Evolutionary conservation across 2,329 filamentous ascomycete genomes (phyloP).

Genomic region (Colletotrichum sp.): DNA sequence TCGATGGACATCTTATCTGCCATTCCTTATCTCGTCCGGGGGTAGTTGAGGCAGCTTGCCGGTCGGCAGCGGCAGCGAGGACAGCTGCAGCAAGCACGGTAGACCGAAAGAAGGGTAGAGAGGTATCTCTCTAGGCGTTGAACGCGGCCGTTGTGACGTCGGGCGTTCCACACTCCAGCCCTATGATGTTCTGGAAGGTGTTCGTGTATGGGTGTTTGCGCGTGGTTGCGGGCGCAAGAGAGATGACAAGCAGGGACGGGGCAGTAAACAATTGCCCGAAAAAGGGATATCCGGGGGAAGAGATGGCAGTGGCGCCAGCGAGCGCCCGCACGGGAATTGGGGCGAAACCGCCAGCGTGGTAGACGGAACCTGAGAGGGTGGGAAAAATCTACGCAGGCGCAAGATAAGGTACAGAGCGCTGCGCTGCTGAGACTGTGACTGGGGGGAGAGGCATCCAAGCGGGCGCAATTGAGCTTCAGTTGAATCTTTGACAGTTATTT

Average conservation of each 20-base stretch:
- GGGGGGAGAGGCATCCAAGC: conserved; percentile 22
- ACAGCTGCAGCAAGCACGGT: conserved; percentile 1
- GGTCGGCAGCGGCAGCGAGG: conserved; percentile 42
- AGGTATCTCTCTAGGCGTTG: conserved; percentile 23
- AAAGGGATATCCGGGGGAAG: conserved; percentile 21
- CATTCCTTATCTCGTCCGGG: conserved; percentile 52
- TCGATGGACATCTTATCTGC: conserved; percentile 73
- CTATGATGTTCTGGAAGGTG: conserved; percentile 26
- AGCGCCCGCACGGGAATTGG: conserved; percentile 24
- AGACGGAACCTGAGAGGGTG: conserved; percentile 43
- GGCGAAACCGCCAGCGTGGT: conserved; percentile 22
- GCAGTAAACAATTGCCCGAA: conserved; percentile 26
- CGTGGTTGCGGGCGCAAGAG: conserved; percentile 39
- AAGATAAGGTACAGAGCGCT: conserved; percentile 24
- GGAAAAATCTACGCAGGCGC: conserved; percentile 25
- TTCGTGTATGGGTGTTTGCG: conserved; percentile 39
- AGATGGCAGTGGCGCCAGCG: conserved; percentile 31
- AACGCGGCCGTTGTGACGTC: conserved; percentile 39
- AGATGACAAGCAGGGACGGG: conserved; percentile 29
- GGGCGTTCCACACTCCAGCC: conserved; percentile 27
- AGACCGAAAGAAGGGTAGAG: conserved; percentile 1
- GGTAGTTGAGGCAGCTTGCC: conserved; percentile 30
- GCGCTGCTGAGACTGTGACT: conserved; percentile 23
- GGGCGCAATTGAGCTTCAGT: conserved; percentile 24
- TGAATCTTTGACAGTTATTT: conserved; percentile 22